Conservation (phyloP, 1,284 basidiomycete species). For the Coniophora puteana region DNA sequence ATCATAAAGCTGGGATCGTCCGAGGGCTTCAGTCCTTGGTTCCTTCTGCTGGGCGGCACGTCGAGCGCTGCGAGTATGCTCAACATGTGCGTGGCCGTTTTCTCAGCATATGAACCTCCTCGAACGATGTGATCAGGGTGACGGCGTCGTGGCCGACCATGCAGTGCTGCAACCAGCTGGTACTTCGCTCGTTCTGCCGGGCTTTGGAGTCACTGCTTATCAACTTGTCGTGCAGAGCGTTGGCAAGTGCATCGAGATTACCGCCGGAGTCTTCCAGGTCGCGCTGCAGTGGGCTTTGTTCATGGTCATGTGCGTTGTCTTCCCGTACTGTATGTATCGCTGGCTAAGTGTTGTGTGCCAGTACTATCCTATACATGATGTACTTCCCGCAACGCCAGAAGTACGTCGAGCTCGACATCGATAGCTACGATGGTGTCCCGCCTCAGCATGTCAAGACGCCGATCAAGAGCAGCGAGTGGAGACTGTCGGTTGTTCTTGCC, state of each 20-base stretch:
- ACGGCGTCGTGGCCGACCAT: constrained; percentile 88
- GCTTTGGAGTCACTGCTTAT: not conserved
- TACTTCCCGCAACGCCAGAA: constrained; percentile 89
- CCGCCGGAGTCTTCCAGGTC: constrained; percentile 85
- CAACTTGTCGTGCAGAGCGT: constrained; percentile 42
- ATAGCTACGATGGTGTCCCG: constrained; percentile 39
- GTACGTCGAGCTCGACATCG: constrained; percentile 48
- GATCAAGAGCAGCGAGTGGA: constrained; percentile 67
- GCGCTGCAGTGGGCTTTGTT: constrained; percentile 86
- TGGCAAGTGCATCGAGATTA: constrained; percentile 77
- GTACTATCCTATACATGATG: constrained; percentile 85
- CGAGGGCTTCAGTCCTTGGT: constrained; percentile 90
- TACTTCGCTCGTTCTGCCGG: constrained; percentile 34
- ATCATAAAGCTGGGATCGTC: constrained; percentile 78
- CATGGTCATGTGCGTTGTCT: constrained; percentile 62
- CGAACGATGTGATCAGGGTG: constrained; percentile 41
- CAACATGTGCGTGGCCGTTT: constrained; percentile 55
- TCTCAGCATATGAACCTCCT: not conserved
- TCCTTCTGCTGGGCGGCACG: constrained; percentile 89
- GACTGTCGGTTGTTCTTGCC: constrained; percentile 67
- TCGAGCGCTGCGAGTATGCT: constrained; percentile 78
- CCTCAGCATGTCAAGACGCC: constrained; percentile 44
- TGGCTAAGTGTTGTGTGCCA: constrained; percentile 27
- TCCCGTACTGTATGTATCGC: not conserved
- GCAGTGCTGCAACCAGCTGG: constrained; percentile 76